Conservation (phyloP, 1,284 basidiomycete genomes). For the Gymnopus androsaceus region DNA sequence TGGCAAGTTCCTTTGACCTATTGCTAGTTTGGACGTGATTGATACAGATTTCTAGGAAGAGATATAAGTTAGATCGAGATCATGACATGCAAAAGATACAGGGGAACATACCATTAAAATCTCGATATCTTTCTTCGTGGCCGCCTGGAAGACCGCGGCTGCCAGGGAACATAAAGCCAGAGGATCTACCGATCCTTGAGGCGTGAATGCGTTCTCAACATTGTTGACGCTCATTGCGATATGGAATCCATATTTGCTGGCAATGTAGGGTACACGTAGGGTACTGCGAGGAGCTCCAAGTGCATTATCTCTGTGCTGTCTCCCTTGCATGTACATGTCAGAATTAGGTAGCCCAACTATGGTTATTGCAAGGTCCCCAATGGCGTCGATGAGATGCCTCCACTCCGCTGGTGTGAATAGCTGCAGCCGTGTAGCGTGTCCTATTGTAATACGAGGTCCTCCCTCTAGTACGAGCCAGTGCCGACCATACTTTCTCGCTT, state of each 20-base stretch:
- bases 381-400: constrained; percentile 36
- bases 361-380: constrained; percentile 46
- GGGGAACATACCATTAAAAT: constrained; percentile 46
- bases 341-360: constrained; percentile 63
- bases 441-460: constrained; percentile 49
- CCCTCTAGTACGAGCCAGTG: no score
- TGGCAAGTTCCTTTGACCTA: constrained; percentile 34
- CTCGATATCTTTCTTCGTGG: constrained; percentile 45
- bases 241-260: constrained; percentile 44
- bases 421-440: constrained; percentile 61
- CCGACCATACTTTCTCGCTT: constrained; percentile 27
- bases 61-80: background rate
- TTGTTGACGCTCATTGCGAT: constrained; percentile 65
- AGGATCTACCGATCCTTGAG: constrained; percentile 63
- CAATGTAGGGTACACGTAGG: constrained; percentile 50
- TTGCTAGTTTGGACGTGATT: constrained; percentile 46
- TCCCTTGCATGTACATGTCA: constrained; percentile 69
- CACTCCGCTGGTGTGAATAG: constrained; percentile 51
- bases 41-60: constrained; percentile 48
- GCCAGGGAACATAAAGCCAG: constrained; percentile 59
- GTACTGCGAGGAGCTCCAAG: constrained; percentile 51
- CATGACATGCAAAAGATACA: constrained; percentile 15
- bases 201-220: constrained; percentile 67
- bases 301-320: constrained; percentile 32
- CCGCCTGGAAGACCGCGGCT: constrained; percentile 61